Conservation (phyloP, 2,329 filamentous ascomycete genomes). For the Immersiporthe knoxdaviesiana region DNA sequence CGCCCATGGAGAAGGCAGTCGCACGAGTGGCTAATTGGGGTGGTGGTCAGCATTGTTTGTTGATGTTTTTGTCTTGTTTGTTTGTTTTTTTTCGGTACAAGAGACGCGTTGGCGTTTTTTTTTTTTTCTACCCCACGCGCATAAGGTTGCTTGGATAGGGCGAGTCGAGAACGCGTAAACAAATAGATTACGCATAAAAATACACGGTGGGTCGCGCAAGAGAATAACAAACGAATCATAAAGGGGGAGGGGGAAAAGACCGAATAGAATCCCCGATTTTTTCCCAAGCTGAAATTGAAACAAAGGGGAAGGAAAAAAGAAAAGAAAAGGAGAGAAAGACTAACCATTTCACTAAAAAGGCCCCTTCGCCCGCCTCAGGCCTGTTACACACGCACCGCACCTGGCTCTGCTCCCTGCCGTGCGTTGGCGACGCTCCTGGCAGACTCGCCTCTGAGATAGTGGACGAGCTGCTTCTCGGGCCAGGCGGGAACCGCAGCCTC, state of each 20-base stretch:
- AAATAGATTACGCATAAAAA: neutral
- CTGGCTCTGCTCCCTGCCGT: slow-evolving; percentile 44
- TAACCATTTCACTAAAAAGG: slow-evolving; percentile 68
- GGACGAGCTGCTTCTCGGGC: slow-evolving; percentile 37
- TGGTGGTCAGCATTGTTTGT: slow-evolving; percentile 22
- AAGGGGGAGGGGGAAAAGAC: slow-evolving; percentile 14
- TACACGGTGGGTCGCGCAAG: neutral
- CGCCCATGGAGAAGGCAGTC: slow-evolving; percentile 68
- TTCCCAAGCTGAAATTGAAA: too few species aligned
- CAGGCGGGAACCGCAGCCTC: slow-evolving; percentile 42
- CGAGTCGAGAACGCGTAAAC: neutral
- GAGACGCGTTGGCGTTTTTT: neutral
- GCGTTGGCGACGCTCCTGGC: slow-evolving; percentile 45
- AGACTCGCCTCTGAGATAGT: slow-evolving; percentile 56
- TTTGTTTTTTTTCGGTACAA: neutral
- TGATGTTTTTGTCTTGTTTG: slow-evolving; percentile 17
- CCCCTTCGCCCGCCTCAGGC: slow-evolving; percentile 47
- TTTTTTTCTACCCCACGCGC: neutral
- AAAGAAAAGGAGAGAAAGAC: slow-evolving; percentile 32
- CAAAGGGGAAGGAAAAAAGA: neutral
- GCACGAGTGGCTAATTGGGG: slow-evolving; percentile 58
- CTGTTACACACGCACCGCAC: slow-evolving; percentile 62
- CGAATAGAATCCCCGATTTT: too few species aligned
- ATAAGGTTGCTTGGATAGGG: slow-evolving; percentile 2
- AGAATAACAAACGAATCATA: neutral